Evolutionary conservation across 306 rosid genomes (phyloP).

Genomic region (Urtica urens): DNA sequence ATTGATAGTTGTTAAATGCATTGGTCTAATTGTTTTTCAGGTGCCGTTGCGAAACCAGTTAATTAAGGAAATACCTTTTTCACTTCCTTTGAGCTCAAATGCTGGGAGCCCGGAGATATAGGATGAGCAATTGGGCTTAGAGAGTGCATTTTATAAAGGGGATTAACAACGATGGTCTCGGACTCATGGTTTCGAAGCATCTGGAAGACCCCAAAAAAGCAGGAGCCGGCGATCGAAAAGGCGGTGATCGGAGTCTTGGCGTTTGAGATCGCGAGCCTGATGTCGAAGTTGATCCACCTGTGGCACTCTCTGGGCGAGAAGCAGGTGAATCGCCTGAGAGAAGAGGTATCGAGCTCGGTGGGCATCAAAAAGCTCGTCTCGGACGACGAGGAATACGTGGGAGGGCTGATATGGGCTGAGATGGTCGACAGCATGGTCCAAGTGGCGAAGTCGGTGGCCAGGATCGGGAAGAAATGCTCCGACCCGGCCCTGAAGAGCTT

Average conservation of each 20-base stretch:
- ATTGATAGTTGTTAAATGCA: too few species aligned
- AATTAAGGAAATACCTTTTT: too few species aligned
- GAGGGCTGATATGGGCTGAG: conserved; percentile 50
- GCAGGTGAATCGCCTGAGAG: conserved; percentile 62
- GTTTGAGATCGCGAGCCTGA: conserved; percentile 87
- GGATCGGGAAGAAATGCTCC: conserved; percentile 74
- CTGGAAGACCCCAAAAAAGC: conserved; percentile 68
- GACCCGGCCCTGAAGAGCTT: conserved; percentile 61
- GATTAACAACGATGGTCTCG: conserved; percentile 48
- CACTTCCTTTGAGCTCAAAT: too few species aligned
- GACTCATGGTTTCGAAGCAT: conserved; percentile 80
- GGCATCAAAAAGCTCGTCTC: conserved; percentile 81
- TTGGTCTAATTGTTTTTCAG: too few species aligned
- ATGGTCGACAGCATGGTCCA: conserved; percentile 55
- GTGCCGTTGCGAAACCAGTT: too few species aligned
- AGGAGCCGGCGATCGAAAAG: conserved; percentile 45
- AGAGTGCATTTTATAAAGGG: conserved; percentile 21
- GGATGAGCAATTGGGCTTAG: conserved; percentile 29
- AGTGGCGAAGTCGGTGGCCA: conserved; percentile 70
- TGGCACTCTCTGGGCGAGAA: conserved; percentile 81
- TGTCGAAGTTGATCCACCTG: conserved; percentile 84
- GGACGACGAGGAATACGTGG: conserved; percentile 58
- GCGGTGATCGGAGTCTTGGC: conserved; percentile 69
- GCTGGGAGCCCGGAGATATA: conserved; percentile 22
- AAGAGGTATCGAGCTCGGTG: conserved; percentile 56